Percentiles rank a stretch among this genome's conserved stretches.
Conservation (phyloP, 2,329 filamentous ascomycete species). For the Pleurostoma richardsiae region DNA sequence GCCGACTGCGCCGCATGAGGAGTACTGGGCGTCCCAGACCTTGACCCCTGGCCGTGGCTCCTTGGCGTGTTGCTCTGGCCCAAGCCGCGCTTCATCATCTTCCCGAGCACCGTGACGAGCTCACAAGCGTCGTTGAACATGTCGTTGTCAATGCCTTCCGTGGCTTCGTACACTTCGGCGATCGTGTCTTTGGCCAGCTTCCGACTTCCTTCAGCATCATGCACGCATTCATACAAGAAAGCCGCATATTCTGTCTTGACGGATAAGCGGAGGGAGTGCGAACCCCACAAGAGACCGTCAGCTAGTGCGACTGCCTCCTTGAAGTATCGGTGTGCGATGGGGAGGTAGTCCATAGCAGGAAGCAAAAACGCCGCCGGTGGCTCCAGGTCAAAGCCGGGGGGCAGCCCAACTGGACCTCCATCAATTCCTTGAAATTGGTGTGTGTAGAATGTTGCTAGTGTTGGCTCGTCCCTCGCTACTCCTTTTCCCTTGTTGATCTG, state of each 20-base stretch:
- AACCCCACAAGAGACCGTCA: conserved; percentile 73
- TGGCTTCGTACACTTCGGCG: conserved; percentile 83
- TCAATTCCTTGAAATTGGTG: conserved; percentile 46
- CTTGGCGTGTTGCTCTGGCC: conserved; percentile 27
- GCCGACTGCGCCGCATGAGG: not conserved
- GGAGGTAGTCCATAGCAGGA: conserved; percentile 74
- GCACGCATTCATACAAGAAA: conserved; percentile 88
- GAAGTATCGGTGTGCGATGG: conserved; percentile 77
- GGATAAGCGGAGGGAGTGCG: conserved; percentile 82
- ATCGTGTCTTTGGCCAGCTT: conserved; percentile 78
- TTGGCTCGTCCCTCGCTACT: conserved; percentile 35
- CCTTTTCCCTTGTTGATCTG: conserved; percentile 44
- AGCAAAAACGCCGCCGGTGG: conserved; percentile 70
- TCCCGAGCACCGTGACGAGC: conserved; percentile 77
- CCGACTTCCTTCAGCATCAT: conserved; percentile 72
- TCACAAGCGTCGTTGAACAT: conserved; percentile 91
- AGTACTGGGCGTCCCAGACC: conserved; percentile 17
- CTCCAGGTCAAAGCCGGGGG: conserved; percentile 47
- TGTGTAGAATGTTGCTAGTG: conserved; percentile 36
- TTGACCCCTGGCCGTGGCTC: conserved; percentile 25
- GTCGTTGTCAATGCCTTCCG: conserved; percentile 90
- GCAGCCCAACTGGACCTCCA: conserved; percentile 53
- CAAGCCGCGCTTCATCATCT: conserved; percentile 78
- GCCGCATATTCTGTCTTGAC: conserved; percentile 90
- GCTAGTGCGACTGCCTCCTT: conserved; percentile 70